Evolutionary conservation across 2,329 filamentous ascomycete species (phyloP), one percentile per base, ranked within the genome.

Genomic region (Colletotrichum sp.): DNA sequence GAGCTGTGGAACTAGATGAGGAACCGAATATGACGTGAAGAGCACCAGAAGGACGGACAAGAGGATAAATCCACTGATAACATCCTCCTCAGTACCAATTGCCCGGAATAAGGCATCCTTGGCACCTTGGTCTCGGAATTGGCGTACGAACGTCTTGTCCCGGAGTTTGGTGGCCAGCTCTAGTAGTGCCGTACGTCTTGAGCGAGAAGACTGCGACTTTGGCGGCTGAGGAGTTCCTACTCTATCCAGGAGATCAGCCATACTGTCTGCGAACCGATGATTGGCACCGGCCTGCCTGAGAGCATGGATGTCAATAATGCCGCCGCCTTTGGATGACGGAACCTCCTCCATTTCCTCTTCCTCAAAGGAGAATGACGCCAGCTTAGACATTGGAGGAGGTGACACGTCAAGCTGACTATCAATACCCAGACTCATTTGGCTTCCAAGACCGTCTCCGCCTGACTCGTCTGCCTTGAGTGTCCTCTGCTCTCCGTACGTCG

Each of bases 91-190:
- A 65, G 88, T 87, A 1, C 88, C 89, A 12, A 94, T 87, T 57
- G 91, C 90, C 60, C 90, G 88, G 69, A 95, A 90, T 18, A 98
- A 87, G 34, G 90, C 90, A 70, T 92, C 90, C 77, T 95, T 94
- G 72, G 94, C 91, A 8, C 92, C 92, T 78, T 95, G 93, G 77
- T 96, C 93, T 24, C 94, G 89, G 80, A 98, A 96, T 77, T 94
- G 93, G 21, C 89, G 88, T 32, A 91, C 87, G 79, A 95, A 96
- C 1, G 87, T 87, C 79, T 92, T 92, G 66, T 93, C 87, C 65
- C 90, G 89, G 57, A 93, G 86, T 79, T 91, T 92, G 60, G 89
- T 87, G 2, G 89, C 89, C 57, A 94, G 82, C 77, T 94, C 92
- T 6, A 93, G 83, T 57, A 94, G 84, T 2, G 91, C 91, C 69